A percentile compares a stretch with the other conserved stretches of the same genome.
Evolutionary conservation across 2,329 filamentous ascomycete species (phyloP).

Genomic region (Sporothrix schenckii): DNA sequence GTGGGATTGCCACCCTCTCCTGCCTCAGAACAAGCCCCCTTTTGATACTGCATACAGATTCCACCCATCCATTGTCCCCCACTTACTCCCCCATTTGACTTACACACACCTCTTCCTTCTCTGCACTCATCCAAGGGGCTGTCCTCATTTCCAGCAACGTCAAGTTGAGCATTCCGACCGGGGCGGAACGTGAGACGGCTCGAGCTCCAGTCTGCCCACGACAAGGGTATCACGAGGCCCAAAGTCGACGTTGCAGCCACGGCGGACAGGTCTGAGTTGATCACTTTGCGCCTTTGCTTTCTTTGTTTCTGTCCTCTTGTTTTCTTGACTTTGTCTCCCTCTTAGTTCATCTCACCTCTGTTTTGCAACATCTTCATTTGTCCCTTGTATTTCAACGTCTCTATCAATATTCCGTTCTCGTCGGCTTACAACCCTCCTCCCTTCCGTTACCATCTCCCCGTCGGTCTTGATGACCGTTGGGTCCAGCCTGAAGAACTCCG

Average conservation of each 20-base stretch:
- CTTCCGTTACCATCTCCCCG: not conserved
- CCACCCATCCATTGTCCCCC: not conserved
- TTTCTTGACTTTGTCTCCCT: not conserved
- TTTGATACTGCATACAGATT: constrained; percentile 8
- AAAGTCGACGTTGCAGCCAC: constrained; percentile 2
- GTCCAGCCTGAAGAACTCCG: constrained; percentile 10
- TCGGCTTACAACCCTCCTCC: constrained; percentile 12
- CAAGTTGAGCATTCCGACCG: constrained; percentile 7
- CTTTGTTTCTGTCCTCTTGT: not conserved
- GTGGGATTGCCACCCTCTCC: not conserved
- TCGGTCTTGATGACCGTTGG: constrained; percentile 7
- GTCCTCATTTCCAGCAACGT: not conserved
- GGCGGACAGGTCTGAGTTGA: not conserved
- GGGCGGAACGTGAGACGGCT: constrained; percentile 25
- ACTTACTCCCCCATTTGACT: constrained; percentile 6
- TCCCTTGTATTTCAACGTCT: constrained; percentile 4
- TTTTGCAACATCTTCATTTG: not conserved
- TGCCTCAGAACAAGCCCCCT: constrained; percentile 4
- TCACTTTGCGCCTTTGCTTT: not conserved
- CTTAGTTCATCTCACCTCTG: not conserved
- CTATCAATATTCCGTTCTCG: not conserved
- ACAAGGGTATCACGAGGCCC: constrained; percentile 29
- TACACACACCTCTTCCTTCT: constrained; percentile 17
- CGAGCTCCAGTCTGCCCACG: constrained; percentile 18
- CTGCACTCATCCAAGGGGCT: constrained; percentile 1